Conservation (phyloP, 179 eudicot species). For the Heliamphora pulchella region DNA sequence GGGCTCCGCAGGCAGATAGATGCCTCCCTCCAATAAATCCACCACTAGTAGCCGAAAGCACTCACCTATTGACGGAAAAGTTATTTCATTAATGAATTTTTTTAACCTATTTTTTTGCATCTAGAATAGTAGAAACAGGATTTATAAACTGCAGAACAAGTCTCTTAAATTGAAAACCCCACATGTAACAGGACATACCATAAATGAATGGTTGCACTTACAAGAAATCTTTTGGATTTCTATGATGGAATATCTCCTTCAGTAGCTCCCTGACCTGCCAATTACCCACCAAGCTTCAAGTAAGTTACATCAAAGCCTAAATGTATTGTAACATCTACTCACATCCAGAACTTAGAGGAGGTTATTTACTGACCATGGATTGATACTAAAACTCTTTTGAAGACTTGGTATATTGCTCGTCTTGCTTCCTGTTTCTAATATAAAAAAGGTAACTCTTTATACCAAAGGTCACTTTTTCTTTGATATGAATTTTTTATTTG, state of each 20-base stretch:
- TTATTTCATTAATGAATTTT: conserved; percentile 28
- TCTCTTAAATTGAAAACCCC: conserved; percentile 26
- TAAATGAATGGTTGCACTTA: conserved; percentile 37
- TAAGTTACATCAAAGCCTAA: conserved; percentile 36
- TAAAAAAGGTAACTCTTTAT: background rate
- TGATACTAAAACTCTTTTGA: background rate
- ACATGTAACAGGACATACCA: conserved; percentile 53
- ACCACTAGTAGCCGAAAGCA: conserved; percentile 34
- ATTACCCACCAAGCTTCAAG: conserved; percentile 57
- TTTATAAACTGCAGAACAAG: conserved; percentile 13
- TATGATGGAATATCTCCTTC: conserved; percentile 60
- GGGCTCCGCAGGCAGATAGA: conserved; percentile 25
- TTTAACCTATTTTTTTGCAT: conserved; percentile 27
- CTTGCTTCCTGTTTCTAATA: background rate
- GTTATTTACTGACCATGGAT: conserved; percentile 5
- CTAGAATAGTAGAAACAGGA: conserved; percentile 15
- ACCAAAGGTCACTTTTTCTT: background rate
- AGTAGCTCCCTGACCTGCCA: conserved; percentile 82
- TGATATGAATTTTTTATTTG: background rate
- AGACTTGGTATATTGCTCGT: background rate
- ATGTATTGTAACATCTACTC: conserved; percentile 5
- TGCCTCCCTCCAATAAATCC: conserved; percentile 41
- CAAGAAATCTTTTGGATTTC: conserved; percentile 43
- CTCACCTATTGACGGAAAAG: conserved; percentile 47
- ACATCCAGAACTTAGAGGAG: conserved; percentile 13